phyloP scores from a whole-genome alignment of 352 stramenopile genomes.

The Pythium periplocum region DNA sequence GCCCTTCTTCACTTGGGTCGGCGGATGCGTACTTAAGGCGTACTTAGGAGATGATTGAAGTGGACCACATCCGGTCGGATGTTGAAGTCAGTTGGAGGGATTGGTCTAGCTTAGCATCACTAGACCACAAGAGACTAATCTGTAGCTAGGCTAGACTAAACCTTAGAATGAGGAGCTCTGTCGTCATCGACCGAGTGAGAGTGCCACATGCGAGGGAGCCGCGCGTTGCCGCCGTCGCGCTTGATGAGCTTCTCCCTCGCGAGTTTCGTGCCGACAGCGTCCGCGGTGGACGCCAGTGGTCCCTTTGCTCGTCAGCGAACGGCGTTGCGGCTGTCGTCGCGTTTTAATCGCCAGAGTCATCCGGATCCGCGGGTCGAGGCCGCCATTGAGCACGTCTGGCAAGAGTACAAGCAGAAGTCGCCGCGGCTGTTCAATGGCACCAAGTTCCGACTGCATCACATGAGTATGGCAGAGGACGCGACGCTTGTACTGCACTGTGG shows the following conservation, averaged over 20 bases:
- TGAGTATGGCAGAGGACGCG: conserved; percentile 1
- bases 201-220: background rate
- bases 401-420: conserved; percentile 16
- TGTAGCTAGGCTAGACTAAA: too few species aligned
- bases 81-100: too few species aligned
- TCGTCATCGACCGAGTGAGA: too few species aligned
- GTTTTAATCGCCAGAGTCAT: conserved; percentile 39
- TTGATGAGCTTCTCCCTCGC: conserved; percentile 20
- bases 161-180: too few species aligned
- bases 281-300: conserved; percentile 1
- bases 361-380: conserved; percentile 33
- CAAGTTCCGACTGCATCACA: conserved; percentile 56
- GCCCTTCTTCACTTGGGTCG: too few species aligned
- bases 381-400: conserved; percentile 36
- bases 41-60: too few species aligned
- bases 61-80: too few species aligned
- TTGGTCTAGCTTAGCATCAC: too few species aligned
- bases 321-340: conserved; percentile 23
- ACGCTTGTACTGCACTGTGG: conserved; percentile 32
- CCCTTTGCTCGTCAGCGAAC: conserved; percentile 3
- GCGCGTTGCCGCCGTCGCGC: background rate
- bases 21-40: too few species aligned
- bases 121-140: too few species aligned
- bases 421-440: conserved; percentile 68
- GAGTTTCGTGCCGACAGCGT: conserved; percentile 12